These are phyloP conservation scores for Phlebiopsis gigantea DNA, from an alignment of 768 basidiomycete species.

Conservation along the genomic window DNA sequence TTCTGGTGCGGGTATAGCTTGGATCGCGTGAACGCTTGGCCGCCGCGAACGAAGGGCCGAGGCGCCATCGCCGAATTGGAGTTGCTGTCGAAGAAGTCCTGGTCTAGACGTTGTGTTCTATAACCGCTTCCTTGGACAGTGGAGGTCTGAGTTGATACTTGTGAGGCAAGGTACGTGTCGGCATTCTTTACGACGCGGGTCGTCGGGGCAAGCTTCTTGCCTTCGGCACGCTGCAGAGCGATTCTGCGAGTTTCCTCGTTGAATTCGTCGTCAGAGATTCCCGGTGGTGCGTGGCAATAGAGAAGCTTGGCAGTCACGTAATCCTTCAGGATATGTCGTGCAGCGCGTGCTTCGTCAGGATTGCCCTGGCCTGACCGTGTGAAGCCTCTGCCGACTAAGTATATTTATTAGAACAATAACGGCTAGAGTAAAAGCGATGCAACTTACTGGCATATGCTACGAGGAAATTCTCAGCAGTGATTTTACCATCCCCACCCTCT, in stretches of 20 bases:
- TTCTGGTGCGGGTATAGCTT: constrained; percentile 83
- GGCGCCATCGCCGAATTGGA: constrained; percentile 36
- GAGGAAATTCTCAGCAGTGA: constrained; percentile 76
- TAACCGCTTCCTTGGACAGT: constrained; percentile 31
- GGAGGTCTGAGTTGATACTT: constrained; percentile 21
- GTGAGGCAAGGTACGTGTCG: constrained; percentile 68
- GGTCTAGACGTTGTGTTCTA: constrained; percentile 70
- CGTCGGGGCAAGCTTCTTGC: constrained; percentile 86
- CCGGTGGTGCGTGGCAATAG: constrained; percentile 88
- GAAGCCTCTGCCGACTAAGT: constrained; percentile 85
- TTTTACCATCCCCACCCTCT: constrained; percentile 78
- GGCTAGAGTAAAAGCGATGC: neutral
- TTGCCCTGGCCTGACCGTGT: constrained; percentile 93
- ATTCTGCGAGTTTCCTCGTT: constrained; percentile 66
- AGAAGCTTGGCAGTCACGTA: constrained; percentile 93
- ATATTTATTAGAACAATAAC: constrained; percentile 12
- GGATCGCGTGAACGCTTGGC: constrained; percentile 57
- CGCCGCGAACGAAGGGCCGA: constrained; percentile 55
- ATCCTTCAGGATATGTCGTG: constrained; percentile 91
- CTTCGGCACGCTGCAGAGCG: constrained; percentile 50
- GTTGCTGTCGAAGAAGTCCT: constrained; percentile 71
- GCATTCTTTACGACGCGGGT: constrained; percentile 83
- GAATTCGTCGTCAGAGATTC: constrained; percentile 57
- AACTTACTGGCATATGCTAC: constrained; percentile 89
- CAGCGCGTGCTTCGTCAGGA: constrained; percentile 93